Conservation (phyloP, 768 basidiomycete genomes). For the Russula olivacea region DNA sequence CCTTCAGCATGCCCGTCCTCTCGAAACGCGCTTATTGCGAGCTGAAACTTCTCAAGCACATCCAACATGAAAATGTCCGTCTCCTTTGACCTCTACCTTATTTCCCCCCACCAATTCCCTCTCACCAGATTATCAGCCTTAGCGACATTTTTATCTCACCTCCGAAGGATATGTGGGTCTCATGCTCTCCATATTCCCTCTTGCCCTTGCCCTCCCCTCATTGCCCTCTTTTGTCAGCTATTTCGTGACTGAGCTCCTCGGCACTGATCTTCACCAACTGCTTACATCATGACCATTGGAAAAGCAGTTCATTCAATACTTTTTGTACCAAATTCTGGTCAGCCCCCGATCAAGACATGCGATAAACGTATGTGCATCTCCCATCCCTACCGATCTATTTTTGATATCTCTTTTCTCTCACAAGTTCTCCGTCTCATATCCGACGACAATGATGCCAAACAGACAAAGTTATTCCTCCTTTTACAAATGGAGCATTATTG, state of each 20-base stretch:
- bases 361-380: constrained; percentile 66
- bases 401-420: not conserved
- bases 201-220: constrained; percentile 8
- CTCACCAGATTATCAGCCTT: constrained; percentile 85
- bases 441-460: constrained; percentile 59
- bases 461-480: constrained; percentile 82
- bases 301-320: constrained; percentile 99
- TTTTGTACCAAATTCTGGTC: constrained; percentile 97
- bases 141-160: constrained; percentile 99
- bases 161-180: constrained; percentile 87
- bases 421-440: constrained; percentile 69
- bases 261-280: constrained; percentile 95
- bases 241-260: constrained; percentile 97
- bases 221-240: constrained; percentile 50
- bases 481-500: constrained; percentile 82
- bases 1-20: constrained; percentile 97
- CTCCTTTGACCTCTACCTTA: not conserved
- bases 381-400: not conserved
- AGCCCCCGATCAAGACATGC: constrained; percentile 77
- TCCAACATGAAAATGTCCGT: constrained; percentile 94
- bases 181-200: not conserved
- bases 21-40: constrained; percentile 97
- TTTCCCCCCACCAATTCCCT: not conserved
- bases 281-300: constrained; percentile 94
- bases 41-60: constrained; percentile 96